Evolutionary conservation across 2,329 filamentous ascomycete species (phyloP).

Genomic region (Neonectria sp.): DNA sequence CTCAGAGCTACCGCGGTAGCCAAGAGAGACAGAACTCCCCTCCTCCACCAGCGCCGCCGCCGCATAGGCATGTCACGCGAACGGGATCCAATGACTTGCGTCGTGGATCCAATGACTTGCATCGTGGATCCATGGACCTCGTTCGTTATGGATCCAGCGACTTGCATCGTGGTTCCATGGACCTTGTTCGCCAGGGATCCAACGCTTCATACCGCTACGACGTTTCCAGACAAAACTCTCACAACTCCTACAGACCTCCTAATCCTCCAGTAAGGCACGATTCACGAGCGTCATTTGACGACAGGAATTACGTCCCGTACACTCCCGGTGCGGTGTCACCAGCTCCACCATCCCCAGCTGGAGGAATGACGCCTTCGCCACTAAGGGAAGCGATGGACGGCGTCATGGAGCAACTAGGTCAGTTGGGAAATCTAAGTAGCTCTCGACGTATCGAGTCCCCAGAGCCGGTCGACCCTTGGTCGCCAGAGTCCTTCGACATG

Average conservation of each 20-base stretch:
- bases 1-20: conserved; percentile 41
- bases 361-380: conserved; percentile 87
- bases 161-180: conserved; percentile 50
- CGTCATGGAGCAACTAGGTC: conserved; percentile 94
- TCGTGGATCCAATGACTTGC: conserved; percentile 44
- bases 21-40: conserved; percentile 68
- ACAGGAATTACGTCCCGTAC: conserved; percentile 52
- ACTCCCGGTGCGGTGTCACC: conserved; percentile 75
- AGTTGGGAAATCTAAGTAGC: conserved; percentile 73
- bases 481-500: conserved; percentile 86
- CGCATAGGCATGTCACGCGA: conserved; percentile 78
- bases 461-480: conserved; percentile 83
- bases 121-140: conserved; percentile 42
- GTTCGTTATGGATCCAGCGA: conserved; percentile 55
- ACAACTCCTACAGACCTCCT: conserved; percentile 53
- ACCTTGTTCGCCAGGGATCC: conserved; percentile 54
- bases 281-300: conserved; percentile 49
- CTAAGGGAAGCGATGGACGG: conserved; percentile 97
- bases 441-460: conserved; percentile 70
- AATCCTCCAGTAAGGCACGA: conserved; percentile 41
- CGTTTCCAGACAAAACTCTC: conserved; percentile 57
- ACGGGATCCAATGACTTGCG: conserved; percentile 57
- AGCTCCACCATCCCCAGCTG: conserved; percentile 76
- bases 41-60: conserved; percentile 86
- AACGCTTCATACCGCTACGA: conserved; percentile 52